Evolutionary conservation across 352 stramenopile genomes (phyloP).

Genomic region (Phytopythium montanum): DNA sequence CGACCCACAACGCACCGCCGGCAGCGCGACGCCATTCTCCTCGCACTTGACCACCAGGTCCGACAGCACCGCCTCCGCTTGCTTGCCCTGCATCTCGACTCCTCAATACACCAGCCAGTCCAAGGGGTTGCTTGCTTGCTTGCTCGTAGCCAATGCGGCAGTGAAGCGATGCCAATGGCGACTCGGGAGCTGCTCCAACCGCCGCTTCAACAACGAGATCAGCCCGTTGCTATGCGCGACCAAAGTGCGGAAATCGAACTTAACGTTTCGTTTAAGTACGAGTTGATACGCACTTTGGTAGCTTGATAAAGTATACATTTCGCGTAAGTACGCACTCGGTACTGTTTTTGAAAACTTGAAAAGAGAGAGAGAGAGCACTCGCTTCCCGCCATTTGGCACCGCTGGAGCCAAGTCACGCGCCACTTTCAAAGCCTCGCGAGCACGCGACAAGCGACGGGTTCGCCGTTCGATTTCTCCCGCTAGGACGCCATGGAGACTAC

Average conservation of each 20-base stretch:
- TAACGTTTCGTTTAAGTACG: background rate
- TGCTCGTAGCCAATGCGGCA: background rate
- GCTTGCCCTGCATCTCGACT: conserved; percentile 47
- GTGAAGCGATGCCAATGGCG: background rate
- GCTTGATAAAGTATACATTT: background rate
- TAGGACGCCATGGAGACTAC: background rate
- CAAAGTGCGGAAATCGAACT: background rate
- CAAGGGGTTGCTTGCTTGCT: background rate
- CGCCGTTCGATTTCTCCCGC: background rate
- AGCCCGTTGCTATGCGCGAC: background rate
- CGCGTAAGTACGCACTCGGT: background rate
- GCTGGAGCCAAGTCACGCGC: background rate
- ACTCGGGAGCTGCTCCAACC: background rate
- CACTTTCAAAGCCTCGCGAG: background rate
- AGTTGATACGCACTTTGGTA: background rate
- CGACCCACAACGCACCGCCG: conserved; percentile 20
- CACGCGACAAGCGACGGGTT: background rate
- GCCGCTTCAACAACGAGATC: background rate
- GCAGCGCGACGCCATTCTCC: conserved; percentile 35
- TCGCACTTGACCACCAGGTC: conserved; percentile 70
- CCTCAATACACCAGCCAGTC: background rate
- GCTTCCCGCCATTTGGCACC: conserved; percentile 1
- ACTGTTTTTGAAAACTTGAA: conserved; percentile 5
- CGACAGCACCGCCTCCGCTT: conserved; percentile 42
- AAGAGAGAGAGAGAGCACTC: background rate